Conservation (phyloP, 768 basidiomycete species). For the Leucocoprinus leucothites region DNA sequence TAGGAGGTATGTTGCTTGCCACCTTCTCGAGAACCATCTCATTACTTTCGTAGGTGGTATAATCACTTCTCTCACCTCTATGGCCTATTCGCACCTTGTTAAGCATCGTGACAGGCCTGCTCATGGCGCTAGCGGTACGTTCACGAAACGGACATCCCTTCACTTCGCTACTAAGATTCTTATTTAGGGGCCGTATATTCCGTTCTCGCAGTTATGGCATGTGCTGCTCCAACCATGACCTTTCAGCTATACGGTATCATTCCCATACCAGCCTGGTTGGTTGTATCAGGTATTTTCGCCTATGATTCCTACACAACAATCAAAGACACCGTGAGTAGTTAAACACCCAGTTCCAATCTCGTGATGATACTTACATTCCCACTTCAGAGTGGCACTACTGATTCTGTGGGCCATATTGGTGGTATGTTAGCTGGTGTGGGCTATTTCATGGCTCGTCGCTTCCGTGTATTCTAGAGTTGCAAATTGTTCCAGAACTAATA, state of each 20-base stretch:
- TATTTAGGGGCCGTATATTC: conserved; percentile 67
- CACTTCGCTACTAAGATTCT: conserved; percentile 2
- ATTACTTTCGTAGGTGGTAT: conserved; percentile 48
- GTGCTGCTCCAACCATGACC: conserved; percentile 58
- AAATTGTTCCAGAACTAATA: neutral
- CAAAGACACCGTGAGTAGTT: conserved; percentile 31
- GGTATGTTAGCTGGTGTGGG: conserved; percentile 60
- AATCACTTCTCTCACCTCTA: conserved; percentile 45
- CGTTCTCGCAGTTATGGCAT: conserved; percentile 69
- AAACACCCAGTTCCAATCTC: neutral
- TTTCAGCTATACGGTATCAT: conserved; percentile 75
- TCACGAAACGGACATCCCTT: neutral
- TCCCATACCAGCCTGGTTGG: conserved; percentile 77
- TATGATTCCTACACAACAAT: conserved; percentile 54
- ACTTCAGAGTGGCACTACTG: conserved; percentile 45
- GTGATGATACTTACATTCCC: neutral
- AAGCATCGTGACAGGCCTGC: conserved; percentile 37
- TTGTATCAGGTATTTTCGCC: conserved; percentile 62
- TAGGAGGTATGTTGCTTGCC: conserved; percentile 46
- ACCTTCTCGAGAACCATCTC: neutral
- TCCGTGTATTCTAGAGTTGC: conserved; percentile 30
- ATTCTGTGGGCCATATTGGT: conserved; percentile 68
- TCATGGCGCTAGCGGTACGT: conserved; percentile 73
- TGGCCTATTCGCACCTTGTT: conserved; percentile 44
- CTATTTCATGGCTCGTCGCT: conserved; percentile 45